A percentile compares a stretch with the other conserved stretches of the same genome.
Evolutionary conservation across 495 filamentous ascomycete species (phyloP).

Genomic region (Cercophora scortea): DNA sequence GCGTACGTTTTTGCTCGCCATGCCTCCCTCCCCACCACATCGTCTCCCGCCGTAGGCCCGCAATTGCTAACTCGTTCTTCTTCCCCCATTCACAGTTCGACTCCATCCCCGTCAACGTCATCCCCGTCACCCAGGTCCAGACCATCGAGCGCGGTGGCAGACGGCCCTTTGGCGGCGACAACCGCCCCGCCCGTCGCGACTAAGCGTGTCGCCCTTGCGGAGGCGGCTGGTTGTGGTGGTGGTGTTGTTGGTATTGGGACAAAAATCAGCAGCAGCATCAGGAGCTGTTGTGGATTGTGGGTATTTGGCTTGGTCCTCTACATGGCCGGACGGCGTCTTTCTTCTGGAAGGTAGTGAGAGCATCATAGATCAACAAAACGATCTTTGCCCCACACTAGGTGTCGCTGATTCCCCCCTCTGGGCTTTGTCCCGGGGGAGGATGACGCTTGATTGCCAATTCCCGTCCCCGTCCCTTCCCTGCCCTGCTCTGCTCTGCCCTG

Average conservation of each 20-base stretch:
- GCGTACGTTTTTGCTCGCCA: constrained; percentile 56
- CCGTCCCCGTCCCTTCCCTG: constrained; percentile 11
- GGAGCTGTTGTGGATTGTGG: no score
- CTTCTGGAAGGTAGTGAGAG: constrained; percentile 37
- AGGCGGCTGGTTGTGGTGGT: no score
- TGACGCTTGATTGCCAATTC: constrained; percentile 90
- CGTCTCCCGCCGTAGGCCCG: background rate
- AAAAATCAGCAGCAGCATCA: no score
- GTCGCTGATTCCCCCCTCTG: constrained; percentile 69
- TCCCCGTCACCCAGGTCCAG: constrained; percentile 84
- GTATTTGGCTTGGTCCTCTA: no score
- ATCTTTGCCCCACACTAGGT: constrained; percentile 61
- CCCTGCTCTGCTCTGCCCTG: no score
- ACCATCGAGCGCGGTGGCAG: constrained; percentile 63
- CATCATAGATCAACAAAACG: constrained; percentile 40
- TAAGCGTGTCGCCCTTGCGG: constrained; percentile 16
- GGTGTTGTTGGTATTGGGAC: no score
- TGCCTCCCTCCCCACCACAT: background rate
- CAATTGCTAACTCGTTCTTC: constrained; percentile 13
- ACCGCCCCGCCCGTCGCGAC: constrained; percentile 38
- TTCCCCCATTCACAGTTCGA: constrained; percentile 62
- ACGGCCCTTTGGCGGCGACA: constrained; percentile 26
- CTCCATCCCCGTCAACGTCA: constrained; percentile 89
- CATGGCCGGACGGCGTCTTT: constrained; percentile 34
- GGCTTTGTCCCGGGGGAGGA: constrained; percentile 40